Percentiles rank a stretch among this genome's conserved stretches.
phyloP scores from a whole-genome alignment of 148 eudicot species.

The Amaranthus hypochondriacus region DNA sequence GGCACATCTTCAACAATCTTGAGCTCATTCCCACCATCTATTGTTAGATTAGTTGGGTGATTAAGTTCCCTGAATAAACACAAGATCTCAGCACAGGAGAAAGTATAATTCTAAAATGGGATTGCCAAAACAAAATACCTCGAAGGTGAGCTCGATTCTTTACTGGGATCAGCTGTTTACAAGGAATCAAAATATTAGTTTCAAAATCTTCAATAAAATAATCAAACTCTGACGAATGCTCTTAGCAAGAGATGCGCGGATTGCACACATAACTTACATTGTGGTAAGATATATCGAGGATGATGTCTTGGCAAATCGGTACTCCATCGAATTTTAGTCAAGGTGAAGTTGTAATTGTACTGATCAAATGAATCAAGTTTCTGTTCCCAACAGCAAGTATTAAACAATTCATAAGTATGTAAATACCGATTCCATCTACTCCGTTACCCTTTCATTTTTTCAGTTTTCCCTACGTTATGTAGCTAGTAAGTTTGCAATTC shows the following conservation, averaged over 20 bases:
- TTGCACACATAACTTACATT: slow-evolving; percentile 33
- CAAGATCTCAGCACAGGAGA: neutral
- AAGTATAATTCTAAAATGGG: neutral
- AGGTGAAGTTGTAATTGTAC: slow-evolving; percentile 44
- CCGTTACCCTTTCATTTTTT: no score
- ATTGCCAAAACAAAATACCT: slow-evolving; percentile 17
- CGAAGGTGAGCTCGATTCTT: slow-evolving; percentile 9
- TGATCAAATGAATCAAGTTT: slow-evolving; percentile 49
- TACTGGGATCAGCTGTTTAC: slow-evolving; percentile 19
- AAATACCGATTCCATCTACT: no score
- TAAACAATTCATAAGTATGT: neutral
- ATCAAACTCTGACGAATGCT: neutral
- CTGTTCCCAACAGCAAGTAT: slow-evolving; percentile 27
- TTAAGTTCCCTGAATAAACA: slow-evolving; percentile 11
- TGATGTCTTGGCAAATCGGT: slow-evolving; percentile 36
- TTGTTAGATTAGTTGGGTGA: neutral
- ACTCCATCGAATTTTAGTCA: slow-evolving; percentile 40
- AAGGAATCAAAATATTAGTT: slow-evolving; percentile 1
- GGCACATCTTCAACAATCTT: slow-evolving; percentile 36
- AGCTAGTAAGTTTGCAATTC: no score
- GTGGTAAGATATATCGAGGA: slow-evolving; percentile 48
- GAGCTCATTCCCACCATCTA: slow-evolving; percentile 15
- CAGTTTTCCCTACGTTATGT: no score
- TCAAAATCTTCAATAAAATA: neutral
- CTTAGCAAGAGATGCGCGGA: neutral